Evolutionary conservation across 345 rosid genomes (phyloP).

Genomic region (Gossypium herbaceum): DNA sequence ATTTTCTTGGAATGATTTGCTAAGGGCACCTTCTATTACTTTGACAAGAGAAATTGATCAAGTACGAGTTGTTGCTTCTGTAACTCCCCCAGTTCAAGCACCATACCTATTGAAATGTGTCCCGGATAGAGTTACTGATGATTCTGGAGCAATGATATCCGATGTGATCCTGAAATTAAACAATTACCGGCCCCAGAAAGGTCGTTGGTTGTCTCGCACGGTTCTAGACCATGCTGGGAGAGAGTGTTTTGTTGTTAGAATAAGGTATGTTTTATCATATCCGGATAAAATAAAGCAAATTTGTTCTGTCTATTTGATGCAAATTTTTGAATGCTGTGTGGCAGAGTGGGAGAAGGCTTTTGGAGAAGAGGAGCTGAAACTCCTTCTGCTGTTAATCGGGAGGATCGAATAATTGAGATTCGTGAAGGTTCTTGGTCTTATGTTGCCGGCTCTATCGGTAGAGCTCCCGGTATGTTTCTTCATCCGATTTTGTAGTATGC

Average conservation of each 20-base stretch:
- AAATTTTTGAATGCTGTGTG: slow-evolving; percentile 34
- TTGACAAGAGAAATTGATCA: slow-evolving; percentile 46
- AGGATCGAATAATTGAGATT: slow-evolving; percentile 68
- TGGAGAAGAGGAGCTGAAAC: slow-evolving; percentile 86
- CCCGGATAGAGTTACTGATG: slow-evolving; percentile 86
- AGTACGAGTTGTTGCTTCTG: slow-evolving; percentile 49
- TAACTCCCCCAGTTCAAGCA: slow-evolving; percentile 88
- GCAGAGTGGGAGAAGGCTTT: slow-evolving; percentile 73
- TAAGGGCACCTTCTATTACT: slow-evolving; percentile 61
- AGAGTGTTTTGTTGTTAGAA: slow-evolving; percentile 75
- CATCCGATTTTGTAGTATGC: neutral
- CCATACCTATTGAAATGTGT: slow-evolving; percentile 82
- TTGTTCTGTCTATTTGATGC: neutral
- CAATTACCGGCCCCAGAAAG: slow-evolving; percentile 72
- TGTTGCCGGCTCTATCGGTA: slow-evolving; percentile 77
- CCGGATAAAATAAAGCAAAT: neutral
- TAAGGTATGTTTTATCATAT: slow-evolving; percentile 40
- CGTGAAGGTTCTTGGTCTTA: slow-evolving; percentile 91
- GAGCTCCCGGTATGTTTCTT: slow-evolving; percentile 77
- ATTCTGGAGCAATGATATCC: slow-evolving; percentile 90
- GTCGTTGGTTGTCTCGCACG: slow-evolving; percentile 90
- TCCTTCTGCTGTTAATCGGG: slow-evolving; percentile 63
- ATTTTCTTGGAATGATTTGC: slow-evolving; percentile 75
- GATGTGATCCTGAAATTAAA: slow-evolving; percentile 69
- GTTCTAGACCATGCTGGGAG: slow-evolving; percentile 89